Conservation (phyloP, 2,329 filamentous ascomycete species). For the Acrodontium crateriforme region DNA sequence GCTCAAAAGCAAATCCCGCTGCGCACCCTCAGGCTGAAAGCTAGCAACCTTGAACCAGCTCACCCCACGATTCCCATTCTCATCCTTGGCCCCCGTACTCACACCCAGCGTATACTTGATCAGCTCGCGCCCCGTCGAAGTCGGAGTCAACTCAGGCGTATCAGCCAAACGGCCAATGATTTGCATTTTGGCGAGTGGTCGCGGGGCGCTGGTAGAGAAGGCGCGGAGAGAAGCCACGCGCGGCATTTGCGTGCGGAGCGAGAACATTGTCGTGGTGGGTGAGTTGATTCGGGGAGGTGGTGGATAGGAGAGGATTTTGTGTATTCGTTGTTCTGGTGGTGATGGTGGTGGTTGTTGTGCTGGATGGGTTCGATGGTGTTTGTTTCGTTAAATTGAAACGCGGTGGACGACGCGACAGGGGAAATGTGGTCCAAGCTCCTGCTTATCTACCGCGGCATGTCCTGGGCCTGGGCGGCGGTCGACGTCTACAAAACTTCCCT, state of each 20-base stretch:
- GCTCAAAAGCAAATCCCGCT: conserved; percentile 56
- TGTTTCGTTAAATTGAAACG: too few species aligned
- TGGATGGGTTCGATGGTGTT: too few species aligned
- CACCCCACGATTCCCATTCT: conserved; percentile 50
- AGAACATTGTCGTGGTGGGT: conserved; percentile 30
- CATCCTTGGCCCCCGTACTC: conserved; percentile 51
- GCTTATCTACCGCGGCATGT: too few species aligned
- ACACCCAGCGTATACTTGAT: conserved; percentile 66
- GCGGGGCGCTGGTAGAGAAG: conserved; percentile 58
- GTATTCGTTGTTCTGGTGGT: too few species aligned
- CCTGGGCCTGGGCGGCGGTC: too few species aligned
- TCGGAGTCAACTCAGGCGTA: conserved; percentile 60
- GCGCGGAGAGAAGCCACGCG: conserved; percentile 41
- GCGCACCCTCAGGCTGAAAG: conserved; percentile 54
- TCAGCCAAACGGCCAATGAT: conserved; percentile 75
- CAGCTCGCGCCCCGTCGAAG: conserved; percentile 57
- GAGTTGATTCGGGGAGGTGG: neutral
- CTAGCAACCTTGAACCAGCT: conserved; percentile 74
- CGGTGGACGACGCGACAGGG: too few species aligned
- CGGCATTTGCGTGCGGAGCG: conserved; percentile 36
- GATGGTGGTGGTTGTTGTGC: too few species aligned
- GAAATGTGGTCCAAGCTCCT: too few species aligned
- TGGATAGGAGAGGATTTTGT: neutral
- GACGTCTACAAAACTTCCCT: too few species aligned
- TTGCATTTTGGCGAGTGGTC: conserved; percentile 63